These are phyloP conservation scores for Phyllosticta capitalensis DNA, from an alignment of 2,329 filamentous ascomycete genomes.

Conservation along the genomic window DNA sequence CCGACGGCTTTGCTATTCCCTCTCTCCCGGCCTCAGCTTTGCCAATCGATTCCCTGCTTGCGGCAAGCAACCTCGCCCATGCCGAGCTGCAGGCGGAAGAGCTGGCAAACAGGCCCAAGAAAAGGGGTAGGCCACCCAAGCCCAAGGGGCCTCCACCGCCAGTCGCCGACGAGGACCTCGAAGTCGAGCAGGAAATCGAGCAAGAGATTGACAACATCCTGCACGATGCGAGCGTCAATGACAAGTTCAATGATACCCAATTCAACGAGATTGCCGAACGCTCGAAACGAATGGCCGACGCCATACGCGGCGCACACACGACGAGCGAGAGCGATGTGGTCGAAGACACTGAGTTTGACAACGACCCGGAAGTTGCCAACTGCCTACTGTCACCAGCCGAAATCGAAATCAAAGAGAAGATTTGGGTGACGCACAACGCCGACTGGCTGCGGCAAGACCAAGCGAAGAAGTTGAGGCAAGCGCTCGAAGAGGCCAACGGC, in stretches of 20 bases:
- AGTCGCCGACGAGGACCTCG: constrained; percentile 36
- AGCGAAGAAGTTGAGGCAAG: constrained; percentile 67
- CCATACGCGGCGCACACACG: constrained; percentile 20
- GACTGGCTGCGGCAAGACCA: constrained; percentile 85
- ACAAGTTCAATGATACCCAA: constrained; percentile 21
- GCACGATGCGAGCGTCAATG: constrained; percentile 19
- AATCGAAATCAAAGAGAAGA: constrained; percentile 71
- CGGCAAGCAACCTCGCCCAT: constrained; percentile 8
- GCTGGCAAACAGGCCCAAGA: constrained; percentile 20
- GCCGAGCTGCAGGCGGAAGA: constrained; percentile 14
- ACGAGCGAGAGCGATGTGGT: constrained; percentile 44
- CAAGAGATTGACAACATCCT: constrained; percentile 32
- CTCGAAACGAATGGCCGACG: constrained; percentile 21
- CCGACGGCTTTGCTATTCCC: constrained; percentile 34
- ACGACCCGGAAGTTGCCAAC: constrained; percentile 78
- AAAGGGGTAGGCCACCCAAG: constrained; percentile 26
- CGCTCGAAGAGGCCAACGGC: constrained; percentile 47
- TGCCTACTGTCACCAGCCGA: constrained; percentile 68
- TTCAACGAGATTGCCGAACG: constrained; percentile 20
- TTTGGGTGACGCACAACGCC: constrained; percentile 93
- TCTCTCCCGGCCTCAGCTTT: constrained; percentile 14
- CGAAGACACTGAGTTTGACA: constrained; percentile 72
- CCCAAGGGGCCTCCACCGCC: constrained; percentile 23
- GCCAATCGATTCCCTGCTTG: constrained; percentile 15
- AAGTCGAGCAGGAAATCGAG: constrained; percentile 38